Evolutionary conservation across 257 asterid species (phyloP).

Genomic region (Nicotiana attenuata): DNA sequence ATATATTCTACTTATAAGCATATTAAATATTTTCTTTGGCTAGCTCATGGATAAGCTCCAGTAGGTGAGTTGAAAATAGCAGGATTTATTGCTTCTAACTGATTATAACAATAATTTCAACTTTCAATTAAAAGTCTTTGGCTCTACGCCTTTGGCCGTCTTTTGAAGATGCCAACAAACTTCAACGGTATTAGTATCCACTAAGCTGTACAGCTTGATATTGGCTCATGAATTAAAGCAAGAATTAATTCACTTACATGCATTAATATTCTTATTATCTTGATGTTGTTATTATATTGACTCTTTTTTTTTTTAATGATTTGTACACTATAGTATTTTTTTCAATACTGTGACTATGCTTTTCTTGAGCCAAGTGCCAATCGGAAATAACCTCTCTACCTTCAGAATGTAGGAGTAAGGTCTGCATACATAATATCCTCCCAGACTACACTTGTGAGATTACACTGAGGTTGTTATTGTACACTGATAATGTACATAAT

Average conservation of each 20-base stretch:
- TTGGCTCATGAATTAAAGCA: neutral
- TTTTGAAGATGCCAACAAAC: constrained; percentile 15
- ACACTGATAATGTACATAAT: neutral
- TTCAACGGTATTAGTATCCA: constrained; percentile 16
- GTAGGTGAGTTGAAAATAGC: constrained; percentile 5
- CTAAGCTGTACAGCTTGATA: neutral
- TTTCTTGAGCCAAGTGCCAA: no score
- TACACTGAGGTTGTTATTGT: neutral
- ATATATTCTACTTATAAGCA: neutral
- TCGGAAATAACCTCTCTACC: fast-evolving
- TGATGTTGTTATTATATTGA: no score
- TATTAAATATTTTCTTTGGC: neutral
- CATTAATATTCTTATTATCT: no score
- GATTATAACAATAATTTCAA: neutral
- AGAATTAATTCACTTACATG: neutral
- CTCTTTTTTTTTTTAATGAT: no score
- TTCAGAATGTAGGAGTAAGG: no score
- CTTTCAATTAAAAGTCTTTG: constrained; percentile 17
- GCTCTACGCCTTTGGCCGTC: constrained; percentile 20
- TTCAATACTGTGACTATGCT: no score
- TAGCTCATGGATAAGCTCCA: neutral
- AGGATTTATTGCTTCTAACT: constrained; percentile 11
- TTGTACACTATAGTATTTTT: no score
- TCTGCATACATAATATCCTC: no score
- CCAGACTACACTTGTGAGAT: no score